Base-by-base conservation (phyloP, 1,139 yeast species). In the Ashbya aceris region DNA sequence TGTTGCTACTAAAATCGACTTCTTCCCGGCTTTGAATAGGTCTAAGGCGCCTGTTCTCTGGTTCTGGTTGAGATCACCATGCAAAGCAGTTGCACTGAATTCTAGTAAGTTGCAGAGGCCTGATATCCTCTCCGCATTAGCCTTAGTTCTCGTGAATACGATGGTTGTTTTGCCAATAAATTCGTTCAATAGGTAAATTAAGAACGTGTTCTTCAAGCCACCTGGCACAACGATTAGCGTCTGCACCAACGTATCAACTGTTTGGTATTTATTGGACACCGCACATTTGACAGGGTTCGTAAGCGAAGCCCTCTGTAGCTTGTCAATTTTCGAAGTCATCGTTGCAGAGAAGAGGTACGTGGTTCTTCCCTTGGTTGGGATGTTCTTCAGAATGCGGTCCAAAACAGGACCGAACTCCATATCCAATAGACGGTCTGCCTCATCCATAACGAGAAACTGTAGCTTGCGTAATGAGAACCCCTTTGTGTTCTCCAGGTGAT, bases 371-470 rank as follows among this genome's bases (percentile, higher is more conserved):
- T 60, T 58, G 9, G 60, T 59, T n/a, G 98, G 98, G 38, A 91
- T 83, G 40, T 85, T 76, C 50, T 79, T 82, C 47, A 91, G 70
- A 49, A 91, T 84, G 59, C 83, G 82, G 57, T 87, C 95, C 51
- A 91, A 70, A 14, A 91, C 95, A 32, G 95, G 96, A 10, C 96
- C 96, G 56, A 93, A 91, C 62, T 93, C 98, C 85, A 91, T 78
- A 68, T 91, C 98, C 56, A 91, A 70, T 52, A 93, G 71, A 60
- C 98, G 73, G 65, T 91, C 99, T 20, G 97, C 97, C 68, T 91
- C 98, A 65, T 91, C 98, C 85, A 91, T 82, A 7, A 91, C 95
- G 47, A 91, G 71, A 61, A 74, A 91, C 60, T 83, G 80, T 59
- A 91, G 70, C 44, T 82, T 81, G 48, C 86, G 77, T 51, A 91